phyloP scores from a whole-genome alignment of 257 asterid genomes.

The Penstemon barbatus region DNA sequence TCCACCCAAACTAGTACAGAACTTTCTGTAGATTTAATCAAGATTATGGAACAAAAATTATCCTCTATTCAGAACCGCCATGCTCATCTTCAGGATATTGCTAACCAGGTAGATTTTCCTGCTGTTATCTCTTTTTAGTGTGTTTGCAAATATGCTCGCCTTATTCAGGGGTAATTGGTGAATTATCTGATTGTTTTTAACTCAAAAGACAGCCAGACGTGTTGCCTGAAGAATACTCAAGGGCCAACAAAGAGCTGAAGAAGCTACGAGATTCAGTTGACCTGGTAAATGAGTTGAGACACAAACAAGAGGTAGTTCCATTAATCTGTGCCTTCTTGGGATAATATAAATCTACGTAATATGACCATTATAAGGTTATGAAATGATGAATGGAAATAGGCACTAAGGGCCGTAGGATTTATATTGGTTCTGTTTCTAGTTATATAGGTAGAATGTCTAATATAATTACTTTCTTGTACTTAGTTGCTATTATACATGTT shows the following conservation, averaged over 20 bases:
- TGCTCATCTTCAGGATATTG: constrained; percentile 54
- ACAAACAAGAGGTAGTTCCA: constrained; percentile 62
- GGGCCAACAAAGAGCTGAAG: constrained; percentile 83
- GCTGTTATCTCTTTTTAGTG: background rate
- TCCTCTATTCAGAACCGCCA: constrained; percentile 63
- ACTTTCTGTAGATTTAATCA: constrained; percentile 67
- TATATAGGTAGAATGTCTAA: too few relatives aligned
- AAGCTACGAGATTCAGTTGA: constrained; percentile 63
- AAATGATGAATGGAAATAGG: too few relatives aligned
- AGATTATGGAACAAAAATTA: constrained; percentile 75
- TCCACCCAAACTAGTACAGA: constrained; percentile 40
- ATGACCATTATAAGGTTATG: too few relatives aligned
- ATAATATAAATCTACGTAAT: too few relatives aligned
- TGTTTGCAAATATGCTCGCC: background rate
- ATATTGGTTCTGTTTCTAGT: too few relatives aligned
- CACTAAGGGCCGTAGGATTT: too few relatives aligned
- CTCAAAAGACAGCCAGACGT: constrained; percentile 73
- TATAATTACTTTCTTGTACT: too few relatives aligned
- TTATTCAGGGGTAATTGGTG: background rate
- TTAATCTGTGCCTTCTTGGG: background rate
- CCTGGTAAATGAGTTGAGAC: constrained; percentile 61
- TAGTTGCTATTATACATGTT: too few relatives aligned
- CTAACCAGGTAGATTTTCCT: constrained; percentile 49
- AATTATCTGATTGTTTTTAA: constrained; percentile 17
- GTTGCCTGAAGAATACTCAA: constrained; percentile 67